Base-by-base conservation (phyloP, 768 basidiomycete genomes). In the Imleria badia region DNA sequence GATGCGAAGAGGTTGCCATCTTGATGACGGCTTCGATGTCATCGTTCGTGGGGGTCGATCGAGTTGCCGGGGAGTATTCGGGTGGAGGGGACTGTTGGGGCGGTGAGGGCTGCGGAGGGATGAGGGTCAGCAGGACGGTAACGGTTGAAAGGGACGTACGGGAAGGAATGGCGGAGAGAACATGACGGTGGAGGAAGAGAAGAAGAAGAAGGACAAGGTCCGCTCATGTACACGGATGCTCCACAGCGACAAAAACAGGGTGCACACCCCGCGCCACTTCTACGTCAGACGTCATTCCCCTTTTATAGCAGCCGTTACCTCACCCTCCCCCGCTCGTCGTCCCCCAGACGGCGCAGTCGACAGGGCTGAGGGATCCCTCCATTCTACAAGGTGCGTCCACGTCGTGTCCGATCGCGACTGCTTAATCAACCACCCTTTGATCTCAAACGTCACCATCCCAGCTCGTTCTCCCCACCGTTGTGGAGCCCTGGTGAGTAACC, bases 21-120 rank as follows among this genome's bases (percentile, higher is more conserved):
- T 91, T 89, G 58, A 97, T 97, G 64, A 94, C 81, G 4, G 91
- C 91, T 68, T 97, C 94, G 67, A 96, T 94, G 63, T 91, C 91
- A 72, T 90, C 89, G 74, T 86, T 86, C 3, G 87, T 80, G 15
- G 83, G 86, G 23, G 70, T 50, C 3, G 61, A 66, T 64, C 59
- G 55, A 5, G 52, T 1, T 3, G 53, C 43, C 2, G 55, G 50
- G 6, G 48, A 48, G 6, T 42, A 38, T 29, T 52, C 52, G 40
- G 63, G 56, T 0, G 65, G 22, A 8, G 54, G 33, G 47, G 48
- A 56, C 0, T 20, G 34, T 15, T 20, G 45, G 15, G 53, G 43
- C 0, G 53, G 47, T 0, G 58, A 58, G 2, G 51, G 48, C 69
- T 71, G 59, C 31, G 35, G 44, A 35, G 6, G 13, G n/a, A 4